A percentile compares a stretch with the other conserved stretches of the same genome.
phyloP scores from a whole-genome alignment of 139 green algal genomes.

The Coelastrella sp. region DNA sequence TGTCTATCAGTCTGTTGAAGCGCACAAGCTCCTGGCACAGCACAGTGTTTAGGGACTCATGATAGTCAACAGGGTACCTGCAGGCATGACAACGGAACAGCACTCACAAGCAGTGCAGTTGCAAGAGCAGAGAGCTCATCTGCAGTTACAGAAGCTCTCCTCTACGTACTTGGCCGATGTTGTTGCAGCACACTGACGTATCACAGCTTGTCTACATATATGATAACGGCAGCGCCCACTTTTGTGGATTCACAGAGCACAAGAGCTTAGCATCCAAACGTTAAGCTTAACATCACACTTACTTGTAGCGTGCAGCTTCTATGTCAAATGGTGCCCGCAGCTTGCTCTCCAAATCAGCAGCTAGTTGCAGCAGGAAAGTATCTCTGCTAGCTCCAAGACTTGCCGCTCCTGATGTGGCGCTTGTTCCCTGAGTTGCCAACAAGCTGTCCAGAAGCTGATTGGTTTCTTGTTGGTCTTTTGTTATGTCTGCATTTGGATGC shows the following conservation, averaged over 20 bases:
- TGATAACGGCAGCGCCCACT: too few species aligned
- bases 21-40: conserved; percentile 86
- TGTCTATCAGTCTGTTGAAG: conserved; percentile 79
- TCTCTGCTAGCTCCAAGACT: conserved; percentile 59
- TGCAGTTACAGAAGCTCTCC: too few species aligned
- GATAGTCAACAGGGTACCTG: conserved; percentile 85
- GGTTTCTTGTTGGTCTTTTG: conserved; percentile 81
- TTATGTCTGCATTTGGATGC: conserved; percentile 87
- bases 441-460: conserved; percentile 72
- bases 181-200: too few species aligned
- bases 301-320: conserved; percentile 74
- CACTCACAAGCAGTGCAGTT: too few species aligned
- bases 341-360: conserved; percentile 67
- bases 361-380: conserved; percentile 67
- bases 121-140: too few species aligned
- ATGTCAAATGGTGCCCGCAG: conserved; percentile 78
- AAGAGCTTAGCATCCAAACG: too few species aligned
- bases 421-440: conserved; percentile 61
- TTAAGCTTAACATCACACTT: neutral
- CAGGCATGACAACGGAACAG: too few species aligned
- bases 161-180: too few species aligned
- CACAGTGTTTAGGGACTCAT: conserved; percentile 88
- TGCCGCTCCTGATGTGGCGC: conserved; percentile 26
- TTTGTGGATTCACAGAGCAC: too few species aligned
- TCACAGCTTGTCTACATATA: too few species aligned